These are phyloP conservation scores for Neurospora discreta DNA, from an alignment of 495 filamentous ascomycete genomes.

Conservation along the genomic window DNA sequence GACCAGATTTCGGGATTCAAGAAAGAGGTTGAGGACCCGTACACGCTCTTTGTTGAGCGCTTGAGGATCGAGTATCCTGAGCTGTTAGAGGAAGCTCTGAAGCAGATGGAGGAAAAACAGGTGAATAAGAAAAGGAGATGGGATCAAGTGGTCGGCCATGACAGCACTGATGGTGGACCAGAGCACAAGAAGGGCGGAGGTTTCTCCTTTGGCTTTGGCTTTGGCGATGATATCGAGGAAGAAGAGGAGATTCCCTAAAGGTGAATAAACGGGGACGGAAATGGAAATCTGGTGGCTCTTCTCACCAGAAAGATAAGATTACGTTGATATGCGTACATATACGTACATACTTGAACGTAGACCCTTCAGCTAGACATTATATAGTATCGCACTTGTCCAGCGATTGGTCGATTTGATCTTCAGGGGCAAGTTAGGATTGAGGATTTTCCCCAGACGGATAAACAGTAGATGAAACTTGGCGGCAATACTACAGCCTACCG, in stretches of 20 bases:
- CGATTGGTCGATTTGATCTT: not conserved
- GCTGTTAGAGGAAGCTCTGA: constrained; percentile 50
- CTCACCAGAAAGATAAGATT: not conserved
- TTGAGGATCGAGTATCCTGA: constrained; percentile 54
- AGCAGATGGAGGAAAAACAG: constrained; percentile 51
- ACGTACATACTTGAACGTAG: not conserved
- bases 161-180: constrained; percentile 26
- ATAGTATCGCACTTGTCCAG: not conserved
- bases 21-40: constrained; percentile 61
- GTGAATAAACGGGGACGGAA: not conserved
- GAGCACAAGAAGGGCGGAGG: constrained; percentile 35
- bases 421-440: not conserved
- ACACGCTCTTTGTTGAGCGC: constrained; percentile 59
- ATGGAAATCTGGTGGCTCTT: not conserved
- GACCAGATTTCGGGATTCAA: constrained; percentile 83
- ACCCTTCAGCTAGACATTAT: not conserved
- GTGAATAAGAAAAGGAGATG: constrained; percentile 70
- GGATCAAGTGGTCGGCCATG: constrained; percentile 57
- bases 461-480: not conserved
- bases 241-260: constrained; percentile 30
- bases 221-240: constrained; percentile 47
- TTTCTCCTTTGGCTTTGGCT: constrained; percentile 72
- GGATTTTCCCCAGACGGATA: not conserved
- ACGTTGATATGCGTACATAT: not conserved
- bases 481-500: not conserved